Evolutionary conservation across 2,329 filamentous ascomycete species (phyloP).

Genomic region (Fusarium kyushuense): DNA sequence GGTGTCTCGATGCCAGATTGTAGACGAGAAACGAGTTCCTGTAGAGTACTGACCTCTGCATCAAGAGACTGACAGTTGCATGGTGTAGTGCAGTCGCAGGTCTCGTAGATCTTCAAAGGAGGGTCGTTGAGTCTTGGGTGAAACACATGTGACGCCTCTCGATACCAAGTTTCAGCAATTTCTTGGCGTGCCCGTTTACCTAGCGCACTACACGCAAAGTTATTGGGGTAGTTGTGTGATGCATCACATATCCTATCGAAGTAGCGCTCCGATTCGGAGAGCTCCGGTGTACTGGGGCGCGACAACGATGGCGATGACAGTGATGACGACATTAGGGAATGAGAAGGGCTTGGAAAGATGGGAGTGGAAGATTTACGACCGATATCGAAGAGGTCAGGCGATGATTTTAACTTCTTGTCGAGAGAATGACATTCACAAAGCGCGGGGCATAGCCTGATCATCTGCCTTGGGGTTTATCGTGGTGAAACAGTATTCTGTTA

Average conservation of each 20-base stretch:
- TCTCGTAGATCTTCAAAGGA: slow-evolving; percentile 8
- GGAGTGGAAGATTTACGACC: not conserved
- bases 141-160: not conserved
- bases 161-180: slow-evolving; percentile 5
- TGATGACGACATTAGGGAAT: not conserved
- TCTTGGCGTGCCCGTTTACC: not conserved
- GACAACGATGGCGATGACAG: not conserved
- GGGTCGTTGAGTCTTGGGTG: not conserved
- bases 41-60: not conserved
- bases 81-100: not conserved
- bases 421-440: not conserved
- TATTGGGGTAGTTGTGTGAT: slow-evolving; percentile 3
- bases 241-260: slow-evolving; percentile 4
- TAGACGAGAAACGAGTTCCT: not conserved
- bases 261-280: not conserved
- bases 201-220: not conserved
- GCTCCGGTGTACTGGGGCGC: not conserved
- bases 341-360: not conserved
- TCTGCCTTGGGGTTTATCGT: too few relatives aligned
- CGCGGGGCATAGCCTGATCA: not conserved
- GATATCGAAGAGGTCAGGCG: not conserved
- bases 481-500: fast-evolving
- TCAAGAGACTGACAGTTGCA: slow-evolving; percentile 6
- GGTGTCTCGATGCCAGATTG: not conserved
- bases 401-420: not conserved